phyloP scores from a whole-genome alignment of 78 protist species.

The Ministeria vibrans region DNA sequence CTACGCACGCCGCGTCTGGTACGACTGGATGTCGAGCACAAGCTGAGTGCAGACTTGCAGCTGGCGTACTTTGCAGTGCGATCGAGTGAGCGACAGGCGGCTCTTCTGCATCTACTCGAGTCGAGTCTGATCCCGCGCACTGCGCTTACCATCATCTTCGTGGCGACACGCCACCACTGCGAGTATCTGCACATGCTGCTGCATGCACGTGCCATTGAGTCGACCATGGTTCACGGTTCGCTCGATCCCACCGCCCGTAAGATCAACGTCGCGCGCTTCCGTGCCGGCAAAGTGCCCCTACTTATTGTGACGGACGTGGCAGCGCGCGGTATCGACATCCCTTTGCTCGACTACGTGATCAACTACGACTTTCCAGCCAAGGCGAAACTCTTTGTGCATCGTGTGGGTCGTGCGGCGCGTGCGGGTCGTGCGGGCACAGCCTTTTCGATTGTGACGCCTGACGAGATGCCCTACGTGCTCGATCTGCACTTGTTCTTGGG shows the following conservation, averaged over 20 bases:
- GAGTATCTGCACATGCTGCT: constrained; percentile 53
- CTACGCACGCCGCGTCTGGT: constrained; percentile 78
- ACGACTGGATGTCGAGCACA: constrained; percentile 86
- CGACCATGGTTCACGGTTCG: constrained; percentile 73
- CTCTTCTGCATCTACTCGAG: constrained; percentile 65
- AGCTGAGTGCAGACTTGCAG: constrained; percentile 63
- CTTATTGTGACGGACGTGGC: constrained; percentile 98
- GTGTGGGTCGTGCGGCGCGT: constrained; percentile 99
- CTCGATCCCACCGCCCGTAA: constrained; percentile 87
- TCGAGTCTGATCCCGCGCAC: too few relatives aligned
- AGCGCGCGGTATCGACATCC: constrained; percentile 98
- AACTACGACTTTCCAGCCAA: constrained; percentile 95
- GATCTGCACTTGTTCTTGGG: constrained; percentile 81
- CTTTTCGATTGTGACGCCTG: constrained; percentile 74
- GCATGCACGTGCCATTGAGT: constrained; percentile 5
- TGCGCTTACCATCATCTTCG: constrained; percentile 88
- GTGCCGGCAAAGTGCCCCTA: constrained; percentile 23
- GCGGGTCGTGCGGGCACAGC: constrained; percentile 93
- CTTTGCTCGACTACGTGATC: constrained; percentile 94
- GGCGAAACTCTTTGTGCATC: constrained; percentile 97
- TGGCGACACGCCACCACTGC: constrained; percentile 79
- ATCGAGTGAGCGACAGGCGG: constrained; percentile 65
- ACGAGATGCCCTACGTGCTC: constrained; percentile 83
- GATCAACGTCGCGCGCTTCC: constrained; percentile 71
- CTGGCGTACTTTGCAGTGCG: constrained; percentile 46